phyloP scores from a whole-genome alignment of 768 basidiomycete species.

The Agrocybe pediades region DNA sequence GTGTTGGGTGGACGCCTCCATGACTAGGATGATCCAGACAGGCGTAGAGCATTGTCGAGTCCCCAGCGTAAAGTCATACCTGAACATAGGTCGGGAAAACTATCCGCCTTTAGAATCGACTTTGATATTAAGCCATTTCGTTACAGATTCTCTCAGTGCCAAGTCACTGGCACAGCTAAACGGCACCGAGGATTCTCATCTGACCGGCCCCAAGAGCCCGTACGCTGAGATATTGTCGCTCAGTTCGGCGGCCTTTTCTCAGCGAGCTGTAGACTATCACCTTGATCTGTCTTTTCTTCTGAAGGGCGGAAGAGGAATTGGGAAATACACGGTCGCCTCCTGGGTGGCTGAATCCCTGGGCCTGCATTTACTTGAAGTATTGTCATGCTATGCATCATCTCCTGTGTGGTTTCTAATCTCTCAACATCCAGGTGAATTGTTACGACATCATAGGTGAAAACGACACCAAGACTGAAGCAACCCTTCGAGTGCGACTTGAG shows the following conservation, averaged over 20 bases:
- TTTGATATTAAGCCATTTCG: no score
- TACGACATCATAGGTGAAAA: constrained; percentile 82
- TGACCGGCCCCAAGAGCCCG: constrained; percentile 19
- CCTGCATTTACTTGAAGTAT: constrained; percentile 79
- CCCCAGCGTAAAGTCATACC: constrained; percentile 52
- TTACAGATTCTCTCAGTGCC: constrained; percentile 11
- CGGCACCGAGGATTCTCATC: constrained; percentile 18
- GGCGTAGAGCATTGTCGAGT: constrained; percentile 73
- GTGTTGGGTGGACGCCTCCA: constrained; percentile 75
- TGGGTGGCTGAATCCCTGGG: constrained; percentile 65
- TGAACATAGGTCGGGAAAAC: constrained; percentile 46
- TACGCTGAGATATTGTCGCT: constrained; percentile 16
- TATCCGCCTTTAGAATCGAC: neutral
- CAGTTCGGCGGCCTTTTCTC: constrained; percentile 51
- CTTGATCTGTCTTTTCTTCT: constrained; percentile 74
- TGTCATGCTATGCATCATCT: neutral
- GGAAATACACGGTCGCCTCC: constrained; percentile 71
- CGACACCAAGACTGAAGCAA: constrained; percentile 72
- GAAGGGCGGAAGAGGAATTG: constrained; percentile 77
- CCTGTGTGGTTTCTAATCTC: neutral
- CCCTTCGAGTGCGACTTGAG: constrained; percentile 72
- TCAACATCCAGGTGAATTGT: constrained; percentile 79
- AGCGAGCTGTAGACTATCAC: constrained; percentile 57
- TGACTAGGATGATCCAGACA: constrained; percentile 77
- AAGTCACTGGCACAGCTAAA: constrained; percentile 10